Evolutionary conservation across 2,329 filamentous ascomycete genomes (phyloP), one percentile per base, ranked within the genome.

Genomic region (Penicillium sumatraense): DNA sequence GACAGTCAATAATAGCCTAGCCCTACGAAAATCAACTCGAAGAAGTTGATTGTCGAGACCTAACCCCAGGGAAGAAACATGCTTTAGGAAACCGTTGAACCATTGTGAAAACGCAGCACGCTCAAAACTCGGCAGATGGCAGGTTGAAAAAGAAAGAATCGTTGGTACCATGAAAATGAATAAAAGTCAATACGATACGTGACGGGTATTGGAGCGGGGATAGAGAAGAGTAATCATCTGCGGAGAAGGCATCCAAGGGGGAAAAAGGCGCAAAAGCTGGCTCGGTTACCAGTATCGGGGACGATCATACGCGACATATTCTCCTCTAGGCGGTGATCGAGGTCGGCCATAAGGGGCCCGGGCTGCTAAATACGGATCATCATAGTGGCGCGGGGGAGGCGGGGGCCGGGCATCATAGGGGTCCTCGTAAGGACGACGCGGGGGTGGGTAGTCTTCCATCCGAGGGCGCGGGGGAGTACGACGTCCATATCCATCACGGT

Each of bases 391-490:
- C 33, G 75, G 81, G 52, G 81, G 81, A 33, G 81, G 80, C 31
- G 81, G 80, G 51, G 73, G 72, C 16, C 75, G 73, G 45, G 72
- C 83, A 68, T 81, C 76, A 72, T 87, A 87, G 3, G 83, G 83
- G 63, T 87, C 85, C 58, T 86, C 83, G 68, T 83, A 83, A 42
- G 81, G 79, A 64, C 82, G 75, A 56, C 78, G 82, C 58, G 81
- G 81, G 49, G 82, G 81, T 41, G 79, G 79, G 65, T 96, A 95
- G 69, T 96, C 92, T 58, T 93, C 89, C 60, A 89, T 81, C 41
- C 89, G 87, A 61, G 89, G 88, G 62, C 89, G 88, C 41, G 89
- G 89, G 58, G 91, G 91, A 53, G 90, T 91, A 54, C 91, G 88
- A 69, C 93, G 92, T 47, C 88, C 85, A 66, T 89, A 86, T 63